Evolutionary conservation across 2,329 filamentous ascomycete genomes (phyloP).

Genomic region (Arthroderma sp.): DNA sequence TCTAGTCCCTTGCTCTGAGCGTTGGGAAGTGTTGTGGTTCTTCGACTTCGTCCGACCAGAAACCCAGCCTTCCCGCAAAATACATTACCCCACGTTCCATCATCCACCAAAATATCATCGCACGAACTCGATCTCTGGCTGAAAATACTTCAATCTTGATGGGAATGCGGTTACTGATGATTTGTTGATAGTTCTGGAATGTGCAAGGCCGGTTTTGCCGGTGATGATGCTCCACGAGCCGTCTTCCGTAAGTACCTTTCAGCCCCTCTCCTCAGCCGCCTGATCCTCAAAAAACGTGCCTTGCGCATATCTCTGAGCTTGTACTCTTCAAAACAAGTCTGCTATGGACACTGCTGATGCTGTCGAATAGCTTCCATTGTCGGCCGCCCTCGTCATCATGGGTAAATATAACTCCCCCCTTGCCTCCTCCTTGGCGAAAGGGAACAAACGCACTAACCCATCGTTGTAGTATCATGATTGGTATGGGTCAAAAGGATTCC

Average conservation of each 20-base stretch:
- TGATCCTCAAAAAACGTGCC: background rate
- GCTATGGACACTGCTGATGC: background rate
- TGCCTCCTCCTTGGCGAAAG: background rate
- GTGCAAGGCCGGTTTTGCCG: constrained; percentile 99
- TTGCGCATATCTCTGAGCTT: constrained; percentile 7
- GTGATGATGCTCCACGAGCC: constrained; percentile 99
- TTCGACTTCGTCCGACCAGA: no score
- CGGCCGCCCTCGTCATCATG: constrained; percentile 98
- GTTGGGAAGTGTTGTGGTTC: no score
- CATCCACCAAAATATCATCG: no score
- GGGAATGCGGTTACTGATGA: constrained; percentile 11
- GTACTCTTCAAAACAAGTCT: constrained; percentile 6
- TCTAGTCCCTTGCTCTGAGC: constrained; percentile 27
- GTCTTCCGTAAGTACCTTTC: constrained; percentile 81
- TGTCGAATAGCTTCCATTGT: constrained; percentile 76
- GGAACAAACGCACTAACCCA: constrained; percentile 20
- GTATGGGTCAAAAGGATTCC: constrained; percentile 99
- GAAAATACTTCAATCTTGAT: no score
- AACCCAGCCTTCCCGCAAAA: no score
- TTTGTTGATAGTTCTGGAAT: constrained; percentile 75
- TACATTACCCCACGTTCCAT: no score
- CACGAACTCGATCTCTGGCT: no score
- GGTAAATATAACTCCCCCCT: constrained; percentile 49
- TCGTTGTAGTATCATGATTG: constrained; percentile 88
- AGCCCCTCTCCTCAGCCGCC: constrained; percentile 12